Evolutionary conservation across 176 grass and related monocot genomes (phyloP), one percentile per base, ranked within the genome.

Genomic region (Musa schizocarpa): DNA sequence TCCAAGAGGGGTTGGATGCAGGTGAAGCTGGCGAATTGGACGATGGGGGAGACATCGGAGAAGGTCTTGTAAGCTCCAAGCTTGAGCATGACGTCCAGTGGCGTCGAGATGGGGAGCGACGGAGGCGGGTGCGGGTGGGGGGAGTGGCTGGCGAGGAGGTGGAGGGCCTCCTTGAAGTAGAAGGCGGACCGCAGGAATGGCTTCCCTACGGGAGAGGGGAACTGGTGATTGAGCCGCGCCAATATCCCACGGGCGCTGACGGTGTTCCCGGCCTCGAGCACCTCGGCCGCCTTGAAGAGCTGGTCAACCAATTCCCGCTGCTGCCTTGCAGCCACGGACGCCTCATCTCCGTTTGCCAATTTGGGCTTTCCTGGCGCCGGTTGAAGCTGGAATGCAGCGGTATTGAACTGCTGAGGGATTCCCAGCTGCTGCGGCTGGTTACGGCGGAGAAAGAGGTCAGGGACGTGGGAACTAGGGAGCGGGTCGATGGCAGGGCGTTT

Each of bases 101-200:
- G 81, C 50, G 86, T 81, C n/a, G 66, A 69, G 48, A 82, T 22
- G 52, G 64, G 23, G 13, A 1, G 22, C 64, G 43, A 6, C 50
- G 29, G 14, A 11, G 53, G 16, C 1, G 63, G 54, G 0, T 2
- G 76, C 0, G 25, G 58, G 8, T 22, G 65, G 13, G 79, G 8
- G 34, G 56, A 21, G 53, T 86, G 81, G 19, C 81, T 69, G 69
- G 92, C 81, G 77, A 83, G 82, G 83, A 86, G 88, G 69, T 85
- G 83, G 77, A 97, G 94, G 22, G 86, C 87, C 71, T 97, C 90
- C 84, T 87, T 97, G 88, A 93, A 86, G 83, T 97, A 97, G 81
- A 82, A 97, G 80, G 94, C 90, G 48, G 94, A 92, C 80, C 94
- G 94, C 53, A 76, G 34, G 34, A 63, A 29, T 11, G 70, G 70